A percentile compares a stretch with the other conserved stretches of the same genome.
Evolutionary conservation across 148 eudicot genomes (phyloP).

Genomic region (Drosera capensis): DNA sequence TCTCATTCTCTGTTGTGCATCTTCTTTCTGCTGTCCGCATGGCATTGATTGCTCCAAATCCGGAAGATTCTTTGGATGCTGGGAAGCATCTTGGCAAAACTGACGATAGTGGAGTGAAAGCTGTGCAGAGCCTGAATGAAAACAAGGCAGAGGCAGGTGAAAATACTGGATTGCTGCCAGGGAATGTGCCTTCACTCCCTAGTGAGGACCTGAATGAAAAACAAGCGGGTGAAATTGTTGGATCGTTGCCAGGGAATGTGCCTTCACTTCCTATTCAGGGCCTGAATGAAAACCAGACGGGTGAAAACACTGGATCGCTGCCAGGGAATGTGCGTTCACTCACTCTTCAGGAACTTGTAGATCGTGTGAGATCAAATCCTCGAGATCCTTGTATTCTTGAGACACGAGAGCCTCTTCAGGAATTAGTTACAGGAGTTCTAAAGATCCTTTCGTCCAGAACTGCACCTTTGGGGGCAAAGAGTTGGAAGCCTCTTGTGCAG

Average conservation of each 20-base stretch:
- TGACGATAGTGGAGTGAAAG: slow-evolving; percentile 12
- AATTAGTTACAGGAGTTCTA: slow-evolving; percentile 78
- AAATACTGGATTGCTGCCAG: too few relatives aligned
- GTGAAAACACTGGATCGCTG: too few relatives aligned
- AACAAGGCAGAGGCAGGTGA: too few relatives aligned
- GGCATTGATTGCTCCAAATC: slow-evolving; percentile 54
- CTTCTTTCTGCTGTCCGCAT: slow-evolving; percentile 86
- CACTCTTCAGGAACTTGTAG: slow-evolving; percentile 64
- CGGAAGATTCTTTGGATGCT: slow-evolving; percentile 32
- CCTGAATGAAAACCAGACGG: too few relatives aligned
- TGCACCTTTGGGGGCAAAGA: slow-evolving; percentile 86
- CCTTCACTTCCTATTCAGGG: slow-evolving; percentile 62
- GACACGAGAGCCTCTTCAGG: slow-evolving; percentile 92
- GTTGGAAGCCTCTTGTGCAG: slow-evolving; percentile 74
- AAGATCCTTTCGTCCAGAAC: slow-evolving; percentile 72
- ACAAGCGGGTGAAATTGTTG: too few relatives aligned
- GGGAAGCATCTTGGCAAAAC: slow-evolving; percentile 23
- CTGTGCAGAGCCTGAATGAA: slow-evolving; percentile 13
- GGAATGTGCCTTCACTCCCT: slow-evolving; percentile 42
- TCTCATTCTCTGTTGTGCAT: slow-evolving; percentile 77
- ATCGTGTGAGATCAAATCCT: slow-evolving; percentile 72
- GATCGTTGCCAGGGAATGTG: slow-evolving; percentile 17
- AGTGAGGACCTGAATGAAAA: too few relatives aligned
- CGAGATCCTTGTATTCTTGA: slow-evolving; percentile 88
- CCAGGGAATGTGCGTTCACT: slow-evolving; percentile 38